These are phyloP conservation scores for Raphanus hybrid DNA, from an alignment of 441 rosid species.

Conservation along the genomic window DNA sequence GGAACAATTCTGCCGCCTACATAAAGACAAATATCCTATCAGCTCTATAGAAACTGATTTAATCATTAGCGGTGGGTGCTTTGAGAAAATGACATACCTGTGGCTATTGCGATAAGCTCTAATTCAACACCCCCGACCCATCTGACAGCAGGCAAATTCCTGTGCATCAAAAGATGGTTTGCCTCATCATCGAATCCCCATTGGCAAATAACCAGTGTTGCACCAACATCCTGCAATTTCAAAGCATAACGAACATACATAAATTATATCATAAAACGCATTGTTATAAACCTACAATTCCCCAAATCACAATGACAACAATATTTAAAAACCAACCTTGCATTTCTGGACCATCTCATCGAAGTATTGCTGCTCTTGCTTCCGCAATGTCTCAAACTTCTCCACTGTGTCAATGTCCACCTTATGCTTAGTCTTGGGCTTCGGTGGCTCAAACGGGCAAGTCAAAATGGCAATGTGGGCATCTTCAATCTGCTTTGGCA, in stretches of 20 bases:
- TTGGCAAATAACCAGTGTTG: constrained; percentile 97
- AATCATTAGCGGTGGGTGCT: neutral
- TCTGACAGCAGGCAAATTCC: constrained; percentile 96
- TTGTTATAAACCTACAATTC: neutral
- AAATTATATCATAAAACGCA: neutral
- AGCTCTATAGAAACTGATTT: neutral
- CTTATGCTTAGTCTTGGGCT: constrained; percentile 99
- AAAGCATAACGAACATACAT: neutral
- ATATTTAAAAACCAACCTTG: no score
- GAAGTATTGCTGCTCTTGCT: no score
- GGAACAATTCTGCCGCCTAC: constrained; percentile 99
- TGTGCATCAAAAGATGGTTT: constrained; percentile 92
- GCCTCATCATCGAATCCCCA: constrained; percentile 99
- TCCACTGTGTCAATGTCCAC: constrained; percentile 97
- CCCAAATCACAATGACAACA: no score
- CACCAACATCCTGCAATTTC: constrained; percentile 85
- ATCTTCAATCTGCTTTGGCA: constrained; percentile 91
- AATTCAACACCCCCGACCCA: constrained; percentile 99
- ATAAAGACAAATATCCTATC: constrained; percentile 28
- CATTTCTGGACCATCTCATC: no score
- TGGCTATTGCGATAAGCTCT: constrained; percentile 95
- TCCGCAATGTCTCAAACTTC: no score
- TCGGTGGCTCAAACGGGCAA: constrained; percentile 97
- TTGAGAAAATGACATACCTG: constrained; percentile 50
- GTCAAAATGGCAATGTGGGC: constrained; percentile 97